Percentiles rank a stretch among this genome's conserved stretches.
These are phyloP conservation scores for Umbelopsis sp. DNA, from an alignment of 371 early-diverging fungal genomes.

Conservation along the genomic window DNA sequence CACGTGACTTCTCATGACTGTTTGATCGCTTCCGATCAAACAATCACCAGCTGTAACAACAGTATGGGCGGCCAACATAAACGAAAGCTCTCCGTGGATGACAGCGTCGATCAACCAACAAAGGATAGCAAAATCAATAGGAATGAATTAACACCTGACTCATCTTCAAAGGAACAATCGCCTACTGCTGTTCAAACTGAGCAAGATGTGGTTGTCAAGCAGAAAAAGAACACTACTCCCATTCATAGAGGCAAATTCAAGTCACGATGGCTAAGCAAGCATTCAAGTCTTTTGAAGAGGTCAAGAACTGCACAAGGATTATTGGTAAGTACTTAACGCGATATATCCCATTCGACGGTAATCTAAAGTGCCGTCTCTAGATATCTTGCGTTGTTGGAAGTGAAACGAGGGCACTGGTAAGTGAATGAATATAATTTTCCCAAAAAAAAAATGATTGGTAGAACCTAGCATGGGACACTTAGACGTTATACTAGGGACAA, in stretches of 20 bases:
- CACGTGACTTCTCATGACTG: no score
- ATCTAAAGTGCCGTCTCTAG: not conserved
- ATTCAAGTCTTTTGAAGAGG: slow-evolving; percentile 50
- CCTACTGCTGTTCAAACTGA: not conserved
- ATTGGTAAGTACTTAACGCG: slow-evolving; percentile 28
- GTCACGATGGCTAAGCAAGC: slow-evolving; percentile 56
- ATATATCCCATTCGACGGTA: not conserved
- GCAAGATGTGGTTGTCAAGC: slow-evolving; percentile 27
- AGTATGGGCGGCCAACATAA: no score
- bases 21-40: no score
- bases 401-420: slow-evolving; percentile 59
- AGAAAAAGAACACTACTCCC: slow-evolving; percentile 44
- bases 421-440: not conserved
- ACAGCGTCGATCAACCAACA: not conserved
- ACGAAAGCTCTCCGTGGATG: no score
- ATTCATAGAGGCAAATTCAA: slow-evolving; percentile 57
- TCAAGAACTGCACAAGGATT: slow-evolving; percentile 43
- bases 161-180: not conserved
- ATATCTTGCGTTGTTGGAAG: slow-evolving; percentile 43
- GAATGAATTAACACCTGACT: not conserved
- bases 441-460: no score
- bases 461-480: not conserved
- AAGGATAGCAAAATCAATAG: not conserved
- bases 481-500: slow-evolving; percentile 44
- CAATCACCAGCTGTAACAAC: no score